Percentiles rank a stretch among this genome's conserved stretches.
Conservation (phyloP, 441 rosid genomes). For the Hypseocharis bilobata region DNA sequence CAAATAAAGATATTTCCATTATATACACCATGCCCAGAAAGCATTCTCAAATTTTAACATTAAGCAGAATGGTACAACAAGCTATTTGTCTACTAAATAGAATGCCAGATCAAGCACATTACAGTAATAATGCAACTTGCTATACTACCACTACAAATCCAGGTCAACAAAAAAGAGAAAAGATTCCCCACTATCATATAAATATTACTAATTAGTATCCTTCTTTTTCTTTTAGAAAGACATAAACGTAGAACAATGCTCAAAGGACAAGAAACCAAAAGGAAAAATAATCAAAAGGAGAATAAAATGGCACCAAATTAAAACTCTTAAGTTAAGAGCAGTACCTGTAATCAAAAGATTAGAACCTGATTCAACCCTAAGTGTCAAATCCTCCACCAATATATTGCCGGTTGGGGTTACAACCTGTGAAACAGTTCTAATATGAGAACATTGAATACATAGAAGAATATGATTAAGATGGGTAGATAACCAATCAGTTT, state of each 20-base stretch:
- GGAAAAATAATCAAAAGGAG: background rate
- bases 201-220: too few species aligned
- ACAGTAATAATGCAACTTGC: background rate
- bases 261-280: slow-evolving; percentile 6
- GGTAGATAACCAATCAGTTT: slow-evolving; percentile 14
- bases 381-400: slow-evolving; percentile 83
- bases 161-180: background rate
- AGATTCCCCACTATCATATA: background rate
- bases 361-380: slow-evolving; percentile 84
- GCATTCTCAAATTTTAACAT: background rate
- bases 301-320: background rate
- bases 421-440: slow-evolving; percentile 47
- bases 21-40: background rate
- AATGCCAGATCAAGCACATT: slow-evolving; percentile 2
- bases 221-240: background rate
- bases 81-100: background rate
- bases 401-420: slow-evolving; percentile 92
- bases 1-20: background rate
- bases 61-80: background rate
- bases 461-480: slow-evolving; percentile 8
- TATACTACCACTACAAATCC: background rate
- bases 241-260: background rate
- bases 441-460: slow-evolving; percentile 24
- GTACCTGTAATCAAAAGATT: slow-evolving; percentile 96
- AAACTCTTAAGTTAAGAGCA: slow-evolving; percentile 17